A percentile compares a stretch with the other conserved stretches of the same genome.
Evolutionary conservation across 1,284 basidiomycete genomes (phyloP).

Genomic region (Amanita bisporigera): DNA sequence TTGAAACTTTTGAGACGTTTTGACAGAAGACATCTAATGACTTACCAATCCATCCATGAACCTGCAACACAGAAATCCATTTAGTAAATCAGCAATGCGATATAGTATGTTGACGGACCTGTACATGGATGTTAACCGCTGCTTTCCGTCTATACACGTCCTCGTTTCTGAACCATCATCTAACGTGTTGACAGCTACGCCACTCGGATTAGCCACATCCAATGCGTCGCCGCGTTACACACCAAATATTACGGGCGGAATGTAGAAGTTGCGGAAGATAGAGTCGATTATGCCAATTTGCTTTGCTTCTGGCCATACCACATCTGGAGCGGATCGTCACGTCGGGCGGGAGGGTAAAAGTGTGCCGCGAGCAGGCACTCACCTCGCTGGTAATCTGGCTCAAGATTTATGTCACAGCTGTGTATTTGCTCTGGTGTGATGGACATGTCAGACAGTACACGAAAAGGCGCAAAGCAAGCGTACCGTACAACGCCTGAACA

Average conservation of each 20-base stretch:
- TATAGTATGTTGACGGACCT: slow-evolving; percentile 46
- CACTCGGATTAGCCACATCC: neutral
- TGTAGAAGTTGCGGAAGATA: slow-evolving; percentile 72
- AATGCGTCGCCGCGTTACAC: slow-evolving; percentile 15
- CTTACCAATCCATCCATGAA: slow-evolving; percentile 76
- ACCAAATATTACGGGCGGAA: slow-evolving; percentile 78
- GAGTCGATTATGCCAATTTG: slow-evolving; percentile 75
- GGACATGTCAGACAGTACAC: slow-evolving; percentile 9
- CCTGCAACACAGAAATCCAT: slow-evolving; percentile 28
- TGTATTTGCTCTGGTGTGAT: slow-evolving; percentile 60
- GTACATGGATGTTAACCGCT: slow-evolving; percentile 74
- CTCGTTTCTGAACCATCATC: slow-evolving; percentile 67
- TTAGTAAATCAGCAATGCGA: neutral
- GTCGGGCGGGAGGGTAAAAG: neutral
- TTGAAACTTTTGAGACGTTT: neutral
- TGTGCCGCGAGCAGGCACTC: slow-evolving; percentile 12
- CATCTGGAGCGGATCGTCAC: slow-evolving; percentile 47
- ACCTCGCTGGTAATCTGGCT: slow-evolving; percentile 81
- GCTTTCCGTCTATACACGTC: slow-evolving; percentile 80
- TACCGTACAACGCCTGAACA: slow-evolving; percentile 68
- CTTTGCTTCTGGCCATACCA: slow-evolving; percentile 74
- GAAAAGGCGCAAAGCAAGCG: slow-evolving; percentile 19
- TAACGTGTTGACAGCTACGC: slow-evolving; percentile 48
- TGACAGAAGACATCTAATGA: slow-evolving; percentile 19
- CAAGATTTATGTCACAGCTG: slow-evolving; percentile 62